phyloP scores from a whole-genome alignment of 371 early-diverging fungal genomes.

The Umbelopsis sp. region DNA sequence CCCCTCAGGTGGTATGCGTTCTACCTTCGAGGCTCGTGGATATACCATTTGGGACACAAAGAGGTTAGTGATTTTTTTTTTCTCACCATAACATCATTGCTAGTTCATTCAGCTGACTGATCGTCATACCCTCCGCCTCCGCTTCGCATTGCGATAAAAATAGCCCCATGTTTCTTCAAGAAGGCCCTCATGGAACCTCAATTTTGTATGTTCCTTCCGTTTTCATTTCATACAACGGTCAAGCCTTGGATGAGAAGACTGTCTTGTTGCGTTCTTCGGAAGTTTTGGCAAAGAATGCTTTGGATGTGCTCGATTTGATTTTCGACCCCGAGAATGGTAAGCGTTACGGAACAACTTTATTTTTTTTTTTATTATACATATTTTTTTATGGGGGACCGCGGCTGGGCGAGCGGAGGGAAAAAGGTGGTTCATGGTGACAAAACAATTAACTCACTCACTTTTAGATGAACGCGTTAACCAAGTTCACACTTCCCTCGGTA shows the following conservation, averaged over 20 bases:
- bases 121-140: neutral
- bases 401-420: too few species aligned
- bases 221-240: constrained; percentile 98
- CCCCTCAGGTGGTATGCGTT: constrained; percentile 97
- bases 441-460: too few species aligned
- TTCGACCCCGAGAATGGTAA: constrained; percentile 12
- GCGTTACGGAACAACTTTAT: too few species aligned
- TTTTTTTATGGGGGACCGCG: too few species aligned
- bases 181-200: constrained; percentile 89
- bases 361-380: too few species aligned
- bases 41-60: constrained; percentile 99
- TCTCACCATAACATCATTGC: neutral
- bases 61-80: constrained; percentile 37
- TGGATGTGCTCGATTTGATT: constrained; percentile 75
- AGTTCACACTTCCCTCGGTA: constrained; percentile 91
- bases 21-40: constrained; percentile 98
- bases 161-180: constrained; percentile 95
- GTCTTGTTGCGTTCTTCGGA: constrained; percentile 91
- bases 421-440: too few species aligned
- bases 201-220: constrained; percentile 96
- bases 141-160: constrained; percentile 3
- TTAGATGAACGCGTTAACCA: constrained; percentile 58
- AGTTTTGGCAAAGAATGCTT: constrained; percentile 78
- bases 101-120: constrained; percentile 14
- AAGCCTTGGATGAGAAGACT: constrained; percentile 98